Evolutionary conservation across 257 asterid species (phyloP), one percentile per base, ranked within the genome.

Genomic region (Petunia secreta): DNA sequence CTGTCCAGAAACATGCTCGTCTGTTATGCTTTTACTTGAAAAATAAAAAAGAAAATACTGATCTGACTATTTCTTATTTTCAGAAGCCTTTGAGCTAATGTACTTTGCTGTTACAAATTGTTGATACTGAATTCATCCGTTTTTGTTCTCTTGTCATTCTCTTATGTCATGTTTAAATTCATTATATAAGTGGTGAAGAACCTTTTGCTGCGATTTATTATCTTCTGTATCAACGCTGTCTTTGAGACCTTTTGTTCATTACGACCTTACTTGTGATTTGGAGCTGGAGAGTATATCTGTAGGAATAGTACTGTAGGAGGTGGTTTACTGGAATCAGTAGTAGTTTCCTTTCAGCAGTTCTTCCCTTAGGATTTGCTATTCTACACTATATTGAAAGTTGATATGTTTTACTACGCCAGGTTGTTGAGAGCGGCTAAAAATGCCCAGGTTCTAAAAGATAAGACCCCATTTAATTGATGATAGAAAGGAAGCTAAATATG

Each of bases 201-300:
- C 41, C 0, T 69, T 44, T 40, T 69, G 25, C 41, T 9, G 34
- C 34, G 14, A 71, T 71, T 10, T 48, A 1, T 50, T 25, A 11
- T 71, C 25, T 71, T 71, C 40, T 5, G 4, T n/a, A 36, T 67
- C 38, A 0, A 67, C 11, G 5, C 3, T 5, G 34, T 34, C 44
- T n/a, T 48, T 6, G 36, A 11, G 5, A 5, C 68, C 68, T 36
- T 16, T 50, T 79, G 65, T 14, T 54, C 6, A 13, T 6, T 53
- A 71, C 46, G 67, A 50, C 73, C 46, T 74, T 53, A 79, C 14
- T 60, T 81, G 15, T 62, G 52, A 64, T 74, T 86, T 93, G 99
- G 93, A 97, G 98, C 4, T 95, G 97, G 98, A 89, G 99, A 85
- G 97, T 93, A 14, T 95, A 93, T 90, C 85, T 95, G 86, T 96